Percentiles rank a stretch among this genome's conserved stretches.
phyloP scores from a whole-genome alignment of 495 filamentous ascomycete genomes.

The Trichoderma gamsii region DNA sequence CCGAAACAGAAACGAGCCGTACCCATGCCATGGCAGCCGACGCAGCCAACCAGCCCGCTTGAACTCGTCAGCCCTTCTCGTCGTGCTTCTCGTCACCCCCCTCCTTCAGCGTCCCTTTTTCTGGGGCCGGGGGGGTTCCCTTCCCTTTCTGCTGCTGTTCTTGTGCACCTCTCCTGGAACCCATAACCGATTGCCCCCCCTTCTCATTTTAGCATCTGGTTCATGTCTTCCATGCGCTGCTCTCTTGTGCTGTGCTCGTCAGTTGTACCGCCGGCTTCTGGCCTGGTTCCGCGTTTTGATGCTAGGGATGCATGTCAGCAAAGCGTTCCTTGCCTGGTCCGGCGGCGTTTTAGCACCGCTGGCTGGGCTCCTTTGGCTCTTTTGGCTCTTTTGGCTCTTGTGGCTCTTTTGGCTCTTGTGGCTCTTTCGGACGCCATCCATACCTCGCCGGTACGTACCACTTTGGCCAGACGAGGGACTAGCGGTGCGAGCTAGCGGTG shows the following conservation, averaged over 20 bases:
- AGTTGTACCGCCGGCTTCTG: not conserved
- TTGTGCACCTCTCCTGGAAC: not conserved
- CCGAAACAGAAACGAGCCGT: not conserved
- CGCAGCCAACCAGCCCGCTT: not conserved
- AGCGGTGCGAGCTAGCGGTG: no score
- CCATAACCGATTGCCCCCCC: not conserved
- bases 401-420: no score
- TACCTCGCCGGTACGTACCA: no score
- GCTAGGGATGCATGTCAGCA: constrained; percentile 14
- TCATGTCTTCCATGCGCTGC: not conserved
- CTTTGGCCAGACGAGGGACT: no score
- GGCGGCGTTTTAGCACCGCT: not conserved
- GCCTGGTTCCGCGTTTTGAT: not conserved
- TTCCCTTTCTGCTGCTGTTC: no score
- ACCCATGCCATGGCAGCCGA: not conserved
- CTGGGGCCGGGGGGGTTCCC: no score
- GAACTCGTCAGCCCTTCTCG: constrained; percentile 1
- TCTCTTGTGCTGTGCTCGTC: not conserved
- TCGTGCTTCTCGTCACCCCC: not conserved
- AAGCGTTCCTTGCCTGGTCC: constrained; percentile 12
- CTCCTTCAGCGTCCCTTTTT: constrained; percentile 4
- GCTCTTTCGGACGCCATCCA: not conserved
- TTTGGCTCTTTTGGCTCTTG: no score
- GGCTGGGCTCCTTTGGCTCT: no score
- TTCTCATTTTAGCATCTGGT: constrained; percentile 5